Conservation (phyloP, 371 early-diverging fungal species). For the Dipsacomyces acuminosporus region DNA sequence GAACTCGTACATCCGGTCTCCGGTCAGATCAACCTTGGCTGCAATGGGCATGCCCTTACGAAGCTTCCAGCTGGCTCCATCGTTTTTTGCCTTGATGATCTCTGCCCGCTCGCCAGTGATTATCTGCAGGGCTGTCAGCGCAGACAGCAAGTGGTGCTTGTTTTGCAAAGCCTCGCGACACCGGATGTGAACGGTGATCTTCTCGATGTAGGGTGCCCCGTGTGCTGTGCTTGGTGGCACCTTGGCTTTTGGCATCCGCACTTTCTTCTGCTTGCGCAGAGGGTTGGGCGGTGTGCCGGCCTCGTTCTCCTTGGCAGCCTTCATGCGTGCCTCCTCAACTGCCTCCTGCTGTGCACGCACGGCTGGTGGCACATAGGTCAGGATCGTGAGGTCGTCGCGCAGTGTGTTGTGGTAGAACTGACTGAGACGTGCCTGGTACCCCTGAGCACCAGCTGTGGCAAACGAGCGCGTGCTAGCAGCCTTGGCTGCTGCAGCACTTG, state of each 20-base stretch:
- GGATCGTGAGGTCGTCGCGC: conserved; percentile 77
- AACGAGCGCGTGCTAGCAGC: conserved; percentile 13
- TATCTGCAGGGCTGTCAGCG: conserved; percentile 85
- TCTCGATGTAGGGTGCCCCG: conserved; percentile 32
- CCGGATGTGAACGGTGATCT: conserved; percentile 47
- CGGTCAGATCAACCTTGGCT: conserved; percentile 69
- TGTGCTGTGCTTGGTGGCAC: conserved; percentile 31
- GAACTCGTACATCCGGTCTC: conserved; percentile 87
- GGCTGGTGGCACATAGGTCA: conserved; percentile 70
- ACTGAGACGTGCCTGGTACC: conserved; percentile 60
- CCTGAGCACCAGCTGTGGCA: conserved; percentile 10
- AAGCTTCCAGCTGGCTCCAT: conserved; percentile 79
- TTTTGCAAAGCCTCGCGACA: conserved; percentile 75
- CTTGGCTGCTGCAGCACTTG: background rate
- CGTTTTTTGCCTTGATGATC: conserved; percentile 72
- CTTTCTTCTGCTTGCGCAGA: conserved; percentile 15
- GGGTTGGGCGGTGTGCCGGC: conserved; percentile 39
- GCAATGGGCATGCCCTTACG: conserved; percentile 88
- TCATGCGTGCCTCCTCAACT: conserved; percentile 19
- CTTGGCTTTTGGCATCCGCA: conserved; percentile 14
- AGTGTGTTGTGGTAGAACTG: conserved; percentile 79
- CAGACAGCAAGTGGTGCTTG: conserved; percentile 83
- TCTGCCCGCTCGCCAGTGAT: conserved; percentile 81
- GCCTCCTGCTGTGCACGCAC: conserved; percentile 24
- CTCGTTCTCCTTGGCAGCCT: conserved; percentile 11